Base-by-base conservation (phyloP, 495 filamentous ascomycete species). In the Talaromyces proteolyticus region DNA sequence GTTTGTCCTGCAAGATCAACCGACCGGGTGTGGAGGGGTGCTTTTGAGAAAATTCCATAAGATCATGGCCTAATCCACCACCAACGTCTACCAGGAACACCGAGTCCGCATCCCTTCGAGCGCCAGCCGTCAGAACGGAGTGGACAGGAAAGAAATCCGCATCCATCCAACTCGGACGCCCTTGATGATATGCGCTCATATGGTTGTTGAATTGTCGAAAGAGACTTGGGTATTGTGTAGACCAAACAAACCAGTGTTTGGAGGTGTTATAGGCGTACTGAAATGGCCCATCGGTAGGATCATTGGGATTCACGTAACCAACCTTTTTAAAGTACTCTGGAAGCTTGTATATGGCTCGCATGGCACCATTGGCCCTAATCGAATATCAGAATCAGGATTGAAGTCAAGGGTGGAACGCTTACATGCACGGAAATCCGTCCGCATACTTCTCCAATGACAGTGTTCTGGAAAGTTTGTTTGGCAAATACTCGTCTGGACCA, bases 11-110 rank as follows among this genome's bases (percentile, higher is more conserved):
- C 1, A 80, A 53, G 11, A 82, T 57, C 1, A 81, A 48, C 2
- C 56, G 57, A 2, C 75, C 78, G 2, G 3, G 37, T 14, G 37
- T 3, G 19, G 12, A 40, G n/a, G 37, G 3, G 43, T 63, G 53
- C 17, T 68, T 57, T n/a, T n/a, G n/a, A 29, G 26, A 29, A 53
- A 84, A 76, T n/a, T 65, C 62, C 1, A 59, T 44, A 0, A 81
- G 54, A 50, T 84, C 74, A 22, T 81, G 72, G 2, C 79, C 79
- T 1, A 67, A 42, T 22, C 63, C 65, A 2, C 78, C 80, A 37
- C 70, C 80, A 1, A 82, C 61, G 57, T 86, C 82, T 11, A 84
- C 76, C 2, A 78, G 53, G 4, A 74, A 51, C 3, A 62, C 57
- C 3, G 55, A 55, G 1, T 62, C 37, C 0, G 34, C 24, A 6